Base-by-base conservation (phyloP, 306 rosid species). In the Cucumis melo region DNA sequence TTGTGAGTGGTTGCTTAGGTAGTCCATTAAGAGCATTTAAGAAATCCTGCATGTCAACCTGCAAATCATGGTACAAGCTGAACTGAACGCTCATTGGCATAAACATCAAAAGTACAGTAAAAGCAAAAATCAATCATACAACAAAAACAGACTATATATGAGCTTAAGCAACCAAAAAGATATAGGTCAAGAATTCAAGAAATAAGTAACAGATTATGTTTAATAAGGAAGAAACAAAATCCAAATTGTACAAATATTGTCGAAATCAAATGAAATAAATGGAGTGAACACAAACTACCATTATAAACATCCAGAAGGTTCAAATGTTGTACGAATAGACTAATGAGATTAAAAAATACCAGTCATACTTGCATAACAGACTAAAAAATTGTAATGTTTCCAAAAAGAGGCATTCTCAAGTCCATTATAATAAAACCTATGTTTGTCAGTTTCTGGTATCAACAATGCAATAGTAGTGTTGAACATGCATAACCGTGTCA, bases 41-140 rank as follows among this genome's bases (percentile, higher is more conserved):
- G 86, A 95, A 95, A 82, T 90, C 99, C 39, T 98, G 93, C 99
- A 95, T 95, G 80, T 95, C 99, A 71, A 86, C 83, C 99, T 95
- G 88, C 56, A 77, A 86, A 58, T 38, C 59, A 78, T 57, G 14
- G 32, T 57, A 41, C 57, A 72, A 13, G 64, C 44, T 19, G 23
- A 74, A 29, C 77, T 72, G 42, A 38, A 27, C 16, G 21, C 59
- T 53, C 81, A 42, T 70, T 76, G 42, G 56, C 72, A 27, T 27
- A 51, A 24, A 53, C 3, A 46, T 48, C 56, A 29, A 15, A 51
- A 71, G 59, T 48, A 71, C 9, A 46, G 60, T 16, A 29, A 72
- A 50, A 16, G 58, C 59, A 44, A 7, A 74, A 34, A 56, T 27
- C 32, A 75, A 76, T 16, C 77, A 10, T 50, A 50, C 44, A 48